Base-by-base conservation (phyloP, 805 yeast genomes). In the Myxozyma neglecta region DNA sequence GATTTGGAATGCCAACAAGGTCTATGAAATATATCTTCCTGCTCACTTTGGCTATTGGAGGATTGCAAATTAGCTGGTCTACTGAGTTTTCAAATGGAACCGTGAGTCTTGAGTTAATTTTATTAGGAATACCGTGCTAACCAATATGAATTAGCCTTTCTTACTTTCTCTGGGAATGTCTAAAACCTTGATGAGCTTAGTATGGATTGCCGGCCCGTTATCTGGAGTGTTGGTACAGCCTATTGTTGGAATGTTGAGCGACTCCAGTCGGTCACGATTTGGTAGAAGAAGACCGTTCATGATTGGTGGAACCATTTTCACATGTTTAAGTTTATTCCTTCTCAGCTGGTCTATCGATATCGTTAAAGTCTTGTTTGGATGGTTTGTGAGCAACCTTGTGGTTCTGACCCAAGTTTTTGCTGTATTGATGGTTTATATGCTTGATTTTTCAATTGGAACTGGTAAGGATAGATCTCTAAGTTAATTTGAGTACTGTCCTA, bases 141-240 rank as follows among this genome's bases (percentile, higher is more conserved):
- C 36, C 52, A 16, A 29, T 20, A 16, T 29, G 7, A 37, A 14
- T 6, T 29, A 64, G 67, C 86, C 88, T 0, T 84, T 80, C 66
- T 70, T 85, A 14, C 72, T 84, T n/a, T 82, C 86, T 0, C 72
- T 85, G n/a, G 89, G 89, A 4, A 75, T 85, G 52, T 80, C 87
- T 1, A 84, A 83, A 67, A 79, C 82, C 24, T 68, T 78, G 0
- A 71, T 85, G 66, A 84, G 87, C 6, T 73, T 85, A 50, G 80
- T 85, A 3, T 85, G 89, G 89, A 78, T 85, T 24, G 87, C 88
- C 0, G 88, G 89, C 1, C 89, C 89, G 0, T 68, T 84, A 14
- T 81, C 86, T 13, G 89, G 89, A 0, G 78, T 85, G 0, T 65
- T 85, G 24, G 87, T 87, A 0, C 89, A 85, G 71, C 89, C 89